Evolutionary conservation across 2,329 filamentous ascomycete genomes (phyloP).

Genomic region (Neoscytalidium dimidiatum): DNA sequence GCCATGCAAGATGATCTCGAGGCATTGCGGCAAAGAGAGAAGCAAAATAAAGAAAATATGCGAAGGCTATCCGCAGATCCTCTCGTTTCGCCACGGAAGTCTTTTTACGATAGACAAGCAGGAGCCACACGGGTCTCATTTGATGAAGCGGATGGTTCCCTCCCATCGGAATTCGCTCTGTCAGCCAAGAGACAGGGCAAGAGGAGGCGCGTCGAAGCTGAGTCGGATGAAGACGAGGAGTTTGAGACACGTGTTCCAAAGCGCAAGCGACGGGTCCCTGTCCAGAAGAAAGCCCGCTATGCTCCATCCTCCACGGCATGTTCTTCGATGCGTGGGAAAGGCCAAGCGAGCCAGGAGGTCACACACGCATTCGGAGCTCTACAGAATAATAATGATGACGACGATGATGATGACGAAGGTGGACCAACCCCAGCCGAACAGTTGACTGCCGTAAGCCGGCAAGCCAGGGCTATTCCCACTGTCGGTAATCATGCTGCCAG

Average conservation of each 20-base stretch:
- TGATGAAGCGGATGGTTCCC: conserved; percentile 30
- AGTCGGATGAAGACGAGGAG: conserved; percentile 40
- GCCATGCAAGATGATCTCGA: conserved; percentile 20
- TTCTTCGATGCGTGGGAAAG: not conserved
- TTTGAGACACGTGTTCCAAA: conserved; percentile 43
- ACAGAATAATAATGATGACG: not conserved
- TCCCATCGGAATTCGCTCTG: conserved; percentile 23
- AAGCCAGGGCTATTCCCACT: not conserved
- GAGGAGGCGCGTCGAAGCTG: conserved; percentile 28
- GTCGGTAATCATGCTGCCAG: not conserved
- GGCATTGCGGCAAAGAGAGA: conserved; percentile 22
- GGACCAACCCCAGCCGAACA: not conserved
- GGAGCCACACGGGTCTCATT: conserved; percentile 40
- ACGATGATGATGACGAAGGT: not conserved
- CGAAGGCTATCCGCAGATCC: not conserved
- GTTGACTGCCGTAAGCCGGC: not conserved
- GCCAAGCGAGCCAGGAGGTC: not conserved
- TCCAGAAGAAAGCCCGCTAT: conserved; percentile 23
- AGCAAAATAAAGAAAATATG: conserved; percentile 21
- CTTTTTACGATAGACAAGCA: conserved; percentile 44
- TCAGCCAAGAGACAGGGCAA: conserved; percentile 26
- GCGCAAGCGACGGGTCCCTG: conserved; percentile 32
- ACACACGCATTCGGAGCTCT: not conserved
- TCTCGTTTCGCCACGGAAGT: conserved; percentile 15
- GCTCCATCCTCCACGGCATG: not conserved